phyloP scores from a whole-genome alignment of 768 basidiomycete genomes.

The Coprinellus micaceus region DNA sequence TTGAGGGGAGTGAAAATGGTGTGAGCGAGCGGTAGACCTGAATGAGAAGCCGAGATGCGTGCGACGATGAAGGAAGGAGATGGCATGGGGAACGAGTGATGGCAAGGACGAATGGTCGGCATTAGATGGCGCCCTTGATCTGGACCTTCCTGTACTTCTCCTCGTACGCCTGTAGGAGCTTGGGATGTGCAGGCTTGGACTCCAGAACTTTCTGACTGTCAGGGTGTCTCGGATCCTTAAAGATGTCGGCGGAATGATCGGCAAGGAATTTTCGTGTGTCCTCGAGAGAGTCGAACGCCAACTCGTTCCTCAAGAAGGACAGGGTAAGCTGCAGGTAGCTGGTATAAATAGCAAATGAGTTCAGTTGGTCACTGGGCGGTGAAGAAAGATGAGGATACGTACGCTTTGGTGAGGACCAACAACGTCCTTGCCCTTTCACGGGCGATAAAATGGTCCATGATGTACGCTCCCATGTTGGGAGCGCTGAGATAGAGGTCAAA shows the following conservation, averaged over 20 bases:
- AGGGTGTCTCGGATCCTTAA: constrained; percentile 57
- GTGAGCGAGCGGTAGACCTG: too few relatives aligned
- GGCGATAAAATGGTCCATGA: constrained; percentile 98
- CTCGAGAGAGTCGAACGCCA: constrained; percentile 72
- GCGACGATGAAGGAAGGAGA: constrained; percentile 6
- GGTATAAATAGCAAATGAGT: constrained; percentile 7
- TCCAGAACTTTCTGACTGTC: constrained; percentile 67
- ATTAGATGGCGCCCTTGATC: constrained; percentile 89
- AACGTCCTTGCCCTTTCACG: constrained; percentile 86
- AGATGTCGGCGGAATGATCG: constrained; percentile 64
- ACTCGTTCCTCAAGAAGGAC: constrained; percentile 70
- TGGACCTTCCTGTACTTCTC: constrained; percentile 82
- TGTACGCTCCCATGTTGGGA: constrained; percentile 97
- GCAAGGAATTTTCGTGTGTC: constrained; percentile 67
- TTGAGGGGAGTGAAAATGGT: too few relatives aligned
- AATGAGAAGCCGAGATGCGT: too few relatives aligned
- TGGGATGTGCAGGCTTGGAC: constrained; percentile 57
- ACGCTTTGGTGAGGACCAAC: constrained; percentile 92
- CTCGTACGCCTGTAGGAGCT: constrained; percentile 64
- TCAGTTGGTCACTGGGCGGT: neutral
- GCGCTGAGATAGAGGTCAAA: constrained; percentile 81
- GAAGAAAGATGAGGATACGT: constrained; percentile 29
- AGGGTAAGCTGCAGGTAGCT: constrained; percentile 85
- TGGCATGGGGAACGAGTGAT: constrained; percentile 6
- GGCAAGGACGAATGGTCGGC: neutral